Conservation (phyloP, 306 rosid genomes). For the Coriaria nepalensis region DNA sequence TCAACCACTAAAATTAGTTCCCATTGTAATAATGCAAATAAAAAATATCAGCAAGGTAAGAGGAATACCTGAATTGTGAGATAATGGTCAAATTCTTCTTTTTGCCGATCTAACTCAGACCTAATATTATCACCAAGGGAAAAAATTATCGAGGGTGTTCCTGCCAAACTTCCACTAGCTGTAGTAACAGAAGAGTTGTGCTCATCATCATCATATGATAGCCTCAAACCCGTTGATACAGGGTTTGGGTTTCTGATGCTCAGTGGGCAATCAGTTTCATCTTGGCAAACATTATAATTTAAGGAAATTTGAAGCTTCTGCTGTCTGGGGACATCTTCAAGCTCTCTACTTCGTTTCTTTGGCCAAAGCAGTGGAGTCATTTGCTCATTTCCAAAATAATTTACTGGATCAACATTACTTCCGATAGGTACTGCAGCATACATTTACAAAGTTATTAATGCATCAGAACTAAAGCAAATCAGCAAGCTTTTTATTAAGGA, state of each 20-base stretch:
- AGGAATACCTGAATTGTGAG: conserved; percentile 60
- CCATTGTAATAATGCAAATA: too few species aligned
- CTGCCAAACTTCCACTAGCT: conserved; percentile 74
- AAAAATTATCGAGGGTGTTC: conserved; percentile 45
- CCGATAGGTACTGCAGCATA: conserved; percentile 60
- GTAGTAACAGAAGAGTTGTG: conserved; percentile 86
- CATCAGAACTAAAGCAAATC: conserved; percentile 1
- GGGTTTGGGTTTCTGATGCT: conserved; percentile 66
- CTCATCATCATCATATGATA: conserved; percentile 85
- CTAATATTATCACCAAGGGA: conserved; percentile 60
- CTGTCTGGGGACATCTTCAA: conserved; percentile 61
- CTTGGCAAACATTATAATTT: conserved; percentile 53
- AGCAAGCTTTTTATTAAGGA: neutral
- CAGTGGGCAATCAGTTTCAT: conserved; percentile 54
- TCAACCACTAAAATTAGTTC: too few species aligned
- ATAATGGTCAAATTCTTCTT: conserved; percentile 67
- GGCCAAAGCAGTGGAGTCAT: conserved; percentile 44
- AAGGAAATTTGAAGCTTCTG: conserved; percentile 75
- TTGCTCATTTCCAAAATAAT: conserved; percentile 64
- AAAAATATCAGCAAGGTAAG: too few species aligned
- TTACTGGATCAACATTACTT: conserved; percentile 60
- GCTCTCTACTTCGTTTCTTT: conserved; percentile 46
- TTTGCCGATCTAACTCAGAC: conserved; percentile 70
- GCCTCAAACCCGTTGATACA: conserved; percentile 82
- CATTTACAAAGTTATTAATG: conserved; percentile 8